Percentiles rank a stretch among this genome's conserved stretches.
Conservation (phyloP, 2,329 filamentous ascomycete genomes). For the Grosmannia penicillata region DNA sequence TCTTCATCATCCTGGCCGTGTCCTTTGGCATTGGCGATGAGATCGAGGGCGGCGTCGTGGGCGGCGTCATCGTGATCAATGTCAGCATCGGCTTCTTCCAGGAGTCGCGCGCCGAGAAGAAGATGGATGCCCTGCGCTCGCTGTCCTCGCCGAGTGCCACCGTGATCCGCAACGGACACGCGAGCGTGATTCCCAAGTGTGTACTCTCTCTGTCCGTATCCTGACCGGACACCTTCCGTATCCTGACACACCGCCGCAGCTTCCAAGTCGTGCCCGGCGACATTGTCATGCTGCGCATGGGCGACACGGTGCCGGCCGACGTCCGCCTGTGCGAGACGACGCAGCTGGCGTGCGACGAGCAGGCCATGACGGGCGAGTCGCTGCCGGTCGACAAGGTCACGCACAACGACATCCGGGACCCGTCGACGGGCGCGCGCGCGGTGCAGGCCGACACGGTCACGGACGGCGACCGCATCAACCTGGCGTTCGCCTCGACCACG, state of each 20-base stretch:
- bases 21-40: conserved; percentile 47
- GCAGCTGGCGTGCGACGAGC: conserved; percentile 69
- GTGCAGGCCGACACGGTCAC: conserved; percentile 35
- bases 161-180: conserved; percentile 44
- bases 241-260: conserved; percentile 17
- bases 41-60: conserved; percentile 20
- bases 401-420: conserved; percentile 29
- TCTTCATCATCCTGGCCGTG: conserved; percentile 62
- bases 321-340: conserved; percentile 56
- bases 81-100: conserved; percentile 54
- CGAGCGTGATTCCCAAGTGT: conserved; percentile 41
- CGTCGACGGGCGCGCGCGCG: conserved; percentile 30
- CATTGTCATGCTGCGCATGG: conserved; percentile 50
- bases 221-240: background rate
- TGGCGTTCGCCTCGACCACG: conserved; percentile 59
- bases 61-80: conserved; percentile 37
- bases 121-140: conserved; percentile 48
- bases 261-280: conserved; percentile 58
- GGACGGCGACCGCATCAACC: conserved; percentile 59
- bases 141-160: conserved; percentile 48
- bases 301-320: conserved; percentile 63
- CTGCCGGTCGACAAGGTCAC: conserved; percentile 54
- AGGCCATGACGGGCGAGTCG: conserved; percentile 63
- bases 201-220: conserved; percentile 12
- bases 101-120: conserved; percentile 50